Evolutionary conservation across 345 rosid genomes (phyloP).

Genomic region (Punica granatum): DNA sequence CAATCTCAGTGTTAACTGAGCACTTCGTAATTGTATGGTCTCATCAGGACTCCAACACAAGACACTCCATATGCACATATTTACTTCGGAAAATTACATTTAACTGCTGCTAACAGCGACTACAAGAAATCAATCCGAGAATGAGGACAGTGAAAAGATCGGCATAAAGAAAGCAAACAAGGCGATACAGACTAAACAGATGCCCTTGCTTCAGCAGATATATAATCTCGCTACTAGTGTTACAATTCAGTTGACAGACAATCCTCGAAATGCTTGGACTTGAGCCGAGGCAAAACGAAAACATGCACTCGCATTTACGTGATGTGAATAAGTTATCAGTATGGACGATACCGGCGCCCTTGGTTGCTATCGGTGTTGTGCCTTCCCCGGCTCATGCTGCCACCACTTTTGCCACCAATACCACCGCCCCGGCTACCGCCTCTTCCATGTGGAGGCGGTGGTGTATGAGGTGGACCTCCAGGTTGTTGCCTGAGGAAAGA

Average conservation of each 20-base stretch:
- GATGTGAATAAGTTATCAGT: conserved; percentile 17
- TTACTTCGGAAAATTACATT: too few species aligned
- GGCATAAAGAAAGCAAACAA: too few species aligned
- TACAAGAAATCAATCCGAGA: too few species aligned
- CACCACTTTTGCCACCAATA: conserved; percentile 27
- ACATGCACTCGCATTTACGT: neutral
- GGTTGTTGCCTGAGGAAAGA: conserved; percentile 64
- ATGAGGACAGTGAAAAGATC: too few species aligned
- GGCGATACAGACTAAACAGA: neutral
- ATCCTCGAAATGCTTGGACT: neutral
- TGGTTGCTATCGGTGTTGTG: conserved; percentile 44
- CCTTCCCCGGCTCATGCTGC: conserved; percentile 51
- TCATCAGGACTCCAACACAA: too few species aligned
- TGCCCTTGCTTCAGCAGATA: neutral
- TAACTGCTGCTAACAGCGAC: too few species aligned
- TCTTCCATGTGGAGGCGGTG: conserved; percentile 40
- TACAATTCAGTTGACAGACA: neutral
- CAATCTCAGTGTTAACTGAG: too few species aligned
- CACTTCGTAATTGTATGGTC: too few species aligned
- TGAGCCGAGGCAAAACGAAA: neutral
- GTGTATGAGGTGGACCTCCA: conserved; percentile 49
- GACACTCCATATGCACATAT: too few species aligned
- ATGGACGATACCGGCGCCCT: conserved; percentile 74
- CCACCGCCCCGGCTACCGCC: conserved; percentile 35
- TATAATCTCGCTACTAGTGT: neutral